These are phyloP conservation scores for Emmonsia crescens DNA, from an alignment of 2,329 filamentous ascomycete species.

Conservation along the genomic window DNA sequence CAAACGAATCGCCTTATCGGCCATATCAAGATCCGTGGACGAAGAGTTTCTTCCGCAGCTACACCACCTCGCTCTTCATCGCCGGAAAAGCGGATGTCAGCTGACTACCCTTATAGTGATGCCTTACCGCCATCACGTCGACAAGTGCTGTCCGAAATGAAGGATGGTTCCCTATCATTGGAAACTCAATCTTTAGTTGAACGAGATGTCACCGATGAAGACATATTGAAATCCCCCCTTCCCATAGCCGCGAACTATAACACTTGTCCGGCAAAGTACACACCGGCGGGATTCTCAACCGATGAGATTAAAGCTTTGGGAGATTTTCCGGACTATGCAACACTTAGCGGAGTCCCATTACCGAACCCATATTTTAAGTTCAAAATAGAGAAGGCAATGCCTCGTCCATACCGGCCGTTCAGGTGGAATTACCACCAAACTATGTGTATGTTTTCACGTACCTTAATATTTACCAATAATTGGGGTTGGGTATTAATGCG, in stretches of 20 bases:
- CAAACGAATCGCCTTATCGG: not conserved
- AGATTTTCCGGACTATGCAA: slow-evolving; percentile 68
- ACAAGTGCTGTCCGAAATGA: not conserved
- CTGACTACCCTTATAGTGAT: not conserved
- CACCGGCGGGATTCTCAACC: slow-evolving; percentile 58
- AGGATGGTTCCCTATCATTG: not conserved
- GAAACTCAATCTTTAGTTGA: slow-evolving; percentile 12
- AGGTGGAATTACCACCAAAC: slow-evolving; percentile 82
- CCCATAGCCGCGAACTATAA: slow-evolving; percentile 34
- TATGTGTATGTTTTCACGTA: slow-evolving; percentile 57
- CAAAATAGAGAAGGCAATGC: slow-evolving; percentile 54
- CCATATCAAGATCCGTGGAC: not conserved
- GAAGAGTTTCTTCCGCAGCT: not conserved
- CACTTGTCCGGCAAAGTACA: slow-evolving; percentile 37
- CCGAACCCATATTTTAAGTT: slow-evolving; percentile 56
- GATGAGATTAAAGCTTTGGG: slow-evolving; percentile 60
- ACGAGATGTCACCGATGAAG: slow-evolving; percentile 18
- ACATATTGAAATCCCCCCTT: slow-evolving; percentile 26
- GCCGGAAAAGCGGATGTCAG: not conserved
- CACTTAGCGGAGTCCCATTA: slow-evolving; percentile 61
- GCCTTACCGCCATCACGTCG: not conserved
- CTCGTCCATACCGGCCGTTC: slow-evolving; percentile 70
- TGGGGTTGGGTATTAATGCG: not conserved
- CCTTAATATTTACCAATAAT: not conserved
- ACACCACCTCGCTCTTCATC: not conserved